Percentiles rank a stretch among this genome's conserved stretches.
Evolutionary conservation across 257 asterid species (phyloP).

Genomic region (Solanum chiquidenum): DNA sequence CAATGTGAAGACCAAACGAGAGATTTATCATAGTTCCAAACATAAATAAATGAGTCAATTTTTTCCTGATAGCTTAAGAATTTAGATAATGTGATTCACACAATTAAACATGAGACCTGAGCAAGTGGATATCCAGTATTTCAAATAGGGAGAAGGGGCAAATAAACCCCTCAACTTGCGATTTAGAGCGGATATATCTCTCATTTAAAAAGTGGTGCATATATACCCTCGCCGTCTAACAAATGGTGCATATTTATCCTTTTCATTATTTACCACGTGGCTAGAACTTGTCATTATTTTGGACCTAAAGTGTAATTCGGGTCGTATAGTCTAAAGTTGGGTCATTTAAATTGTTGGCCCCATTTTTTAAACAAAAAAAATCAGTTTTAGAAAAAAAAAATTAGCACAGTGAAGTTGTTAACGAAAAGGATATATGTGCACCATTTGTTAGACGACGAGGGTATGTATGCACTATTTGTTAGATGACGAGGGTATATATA

Average conservation of each 20-base stretch:
- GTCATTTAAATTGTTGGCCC: not conserved
- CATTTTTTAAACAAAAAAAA: not conserved
- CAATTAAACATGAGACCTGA: not conserved
- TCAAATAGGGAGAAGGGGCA: not conserved
- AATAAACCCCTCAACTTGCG: not conserved
- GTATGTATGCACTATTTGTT: not conserved
- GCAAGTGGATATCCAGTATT: not conserved
- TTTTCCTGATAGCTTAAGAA: not conserved
- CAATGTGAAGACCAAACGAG: not conserved
- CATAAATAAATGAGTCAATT: not conserved
- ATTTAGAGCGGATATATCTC: not conserved
- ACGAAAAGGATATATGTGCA: not conserved
- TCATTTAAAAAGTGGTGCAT: not conserved
- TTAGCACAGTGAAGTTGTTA: not conserved
- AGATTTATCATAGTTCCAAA: not conserved
- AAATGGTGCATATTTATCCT: not conserved
- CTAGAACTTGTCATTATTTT: not conserved
- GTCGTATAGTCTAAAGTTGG: not conserved
- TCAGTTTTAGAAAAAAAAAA: not conserved
- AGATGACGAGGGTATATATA: not conserved
- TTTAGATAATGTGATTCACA: not conserved
- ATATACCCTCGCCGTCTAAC: not conserved
- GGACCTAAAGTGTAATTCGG: not conserved
- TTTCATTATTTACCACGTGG: not conserved
- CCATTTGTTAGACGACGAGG: not conserved